Conservation (phyloP, 371 early-diverging fungal genomes). For the Mortierella sp. region DNA sequence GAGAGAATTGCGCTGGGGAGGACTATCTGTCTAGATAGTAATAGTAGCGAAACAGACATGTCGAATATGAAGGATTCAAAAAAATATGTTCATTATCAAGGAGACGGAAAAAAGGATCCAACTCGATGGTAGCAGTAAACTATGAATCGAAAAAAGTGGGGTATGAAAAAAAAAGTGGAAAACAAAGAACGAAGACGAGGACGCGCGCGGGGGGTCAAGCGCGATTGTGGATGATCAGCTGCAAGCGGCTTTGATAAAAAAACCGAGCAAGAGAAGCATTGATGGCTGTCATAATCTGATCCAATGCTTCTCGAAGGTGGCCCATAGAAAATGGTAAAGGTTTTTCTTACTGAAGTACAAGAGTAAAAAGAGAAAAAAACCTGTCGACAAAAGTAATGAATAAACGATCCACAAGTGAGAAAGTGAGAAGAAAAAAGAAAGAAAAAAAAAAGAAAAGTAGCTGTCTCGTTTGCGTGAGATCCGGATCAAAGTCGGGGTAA, state of each 20-base stretch:
- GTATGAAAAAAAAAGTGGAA: not conserved
- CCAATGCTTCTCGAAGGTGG: not conserved
- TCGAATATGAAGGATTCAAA: too few relatives aligned
- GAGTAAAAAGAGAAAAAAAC: not conserved
- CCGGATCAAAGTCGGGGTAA: too few relatives aligned
- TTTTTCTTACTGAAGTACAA: not conserved
- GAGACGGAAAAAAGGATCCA: not conserved
- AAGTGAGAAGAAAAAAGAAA: not conserved
- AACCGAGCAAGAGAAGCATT: not conserved
- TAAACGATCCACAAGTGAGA: not conserved
- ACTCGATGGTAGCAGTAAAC: too few relatives aligned
- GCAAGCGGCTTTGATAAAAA: not conserved
- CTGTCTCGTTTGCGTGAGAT: too few relatives aligned
- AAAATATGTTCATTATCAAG: not conserved
- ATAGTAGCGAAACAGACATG: too few relatives aligned
- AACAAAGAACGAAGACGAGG: not conserved
- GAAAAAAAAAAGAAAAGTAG: not conserved
- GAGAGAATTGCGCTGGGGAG: too few relatives aligned
- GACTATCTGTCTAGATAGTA: too few relatives aligned
- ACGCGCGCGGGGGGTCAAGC: conserved; percentile 2
- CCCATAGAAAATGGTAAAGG: not conserved
- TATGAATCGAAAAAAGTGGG: not conserved
- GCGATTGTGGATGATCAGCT: conserved; percentile 3
- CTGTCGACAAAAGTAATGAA: not conserved
- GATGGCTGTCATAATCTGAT: not conserved